Evolutionary conservation across 345 rosid genomes (phyloP), one percentile per base, ranked within the genome.

Genomic region (sweet orange (Citrus sinensis)): DNA sequence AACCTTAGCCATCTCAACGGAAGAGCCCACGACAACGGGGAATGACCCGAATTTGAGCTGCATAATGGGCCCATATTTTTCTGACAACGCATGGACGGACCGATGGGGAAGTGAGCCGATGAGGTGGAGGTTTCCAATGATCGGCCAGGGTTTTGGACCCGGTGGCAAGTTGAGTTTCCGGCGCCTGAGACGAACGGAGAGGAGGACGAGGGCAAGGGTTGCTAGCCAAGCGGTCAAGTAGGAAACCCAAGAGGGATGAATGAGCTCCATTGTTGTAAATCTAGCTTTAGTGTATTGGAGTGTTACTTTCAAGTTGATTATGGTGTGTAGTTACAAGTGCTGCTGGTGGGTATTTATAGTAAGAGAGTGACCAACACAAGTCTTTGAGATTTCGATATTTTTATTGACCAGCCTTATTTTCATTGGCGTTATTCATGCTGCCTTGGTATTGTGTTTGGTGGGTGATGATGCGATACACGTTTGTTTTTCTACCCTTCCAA

Each of bases 91-190:
- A 55, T 92, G 87, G 86, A 92, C 39, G 46, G 93, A 90, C 1
- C 79, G 85, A 83, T 92, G 96, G 19, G 96, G 96, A 22, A 92
- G 89, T 6, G 85, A 1, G 59, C 92, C 87, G 3, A 92, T 89
- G 30, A 90, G 88, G 82, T 92, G 83, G 25, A 89, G 94, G 83
- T 90, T 92, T 68, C 96, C 92, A 17, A 92, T 88, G 25, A 90
- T 77, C 17, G 96, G 92, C 92, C 92, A 90, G 0, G 91, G 81
- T 74, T 82, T 90, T 13, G 95, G 93, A 0, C 94, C 92, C 0
- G 96, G 92, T 0, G 96, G 91, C 0, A 64, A 82, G 79, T 88
- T 88, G 72, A 82, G 84, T 42, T 77, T 87, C 1, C 79, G 71
- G 61, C 86, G 25, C 20, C 75, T 86, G 83, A 85, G 58, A 30